Evolutionary conservation across 2,329 filamentous ascomycete species (phyloP).

Genomic region (Colletotrichum sp.): DNA sequence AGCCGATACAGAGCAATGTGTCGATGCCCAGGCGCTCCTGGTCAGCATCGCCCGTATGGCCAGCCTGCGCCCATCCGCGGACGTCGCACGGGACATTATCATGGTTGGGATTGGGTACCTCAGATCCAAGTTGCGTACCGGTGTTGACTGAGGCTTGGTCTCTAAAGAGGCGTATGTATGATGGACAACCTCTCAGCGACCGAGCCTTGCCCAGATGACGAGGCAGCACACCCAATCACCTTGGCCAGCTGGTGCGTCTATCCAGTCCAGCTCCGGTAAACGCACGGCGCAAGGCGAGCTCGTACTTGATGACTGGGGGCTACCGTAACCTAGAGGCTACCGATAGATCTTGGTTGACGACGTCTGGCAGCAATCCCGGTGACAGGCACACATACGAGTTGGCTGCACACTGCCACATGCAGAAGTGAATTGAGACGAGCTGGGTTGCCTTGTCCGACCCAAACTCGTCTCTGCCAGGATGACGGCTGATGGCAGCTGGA

Average conservation of each 20-base stretch:
- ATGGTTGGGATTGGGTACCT: background rate
- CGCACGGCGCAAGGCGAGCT: background rate
- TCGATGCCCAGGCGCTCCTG: background rate
- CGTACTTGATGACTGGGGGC: background rate
- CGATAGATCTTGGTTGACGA: background rate
- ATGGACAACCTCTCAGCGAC: background rate
- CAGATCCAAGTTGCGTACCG: background rate
- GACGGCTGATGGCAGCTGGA: slow-evolving; percentile 5
- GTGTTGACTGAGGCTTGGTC: background rate
- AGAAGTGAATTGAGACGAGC: background rate
- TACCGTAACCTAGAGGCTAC: background rate
- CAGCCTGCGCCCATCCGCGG: background rate
- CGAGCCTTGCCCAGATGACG: background rate
- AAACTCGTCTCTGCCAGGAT: background rate
- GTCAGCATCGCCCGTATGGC: background rate
- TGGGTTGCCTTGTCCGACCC: background rate
- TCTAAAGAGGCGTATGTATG: background rate
- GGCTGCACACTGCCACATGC: background rate
- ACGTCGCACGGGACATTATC: background rate
- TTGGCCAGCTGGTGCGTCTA: background rate
- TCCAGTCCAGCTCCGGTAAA: background rate
- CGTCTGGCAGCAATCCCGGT: background rate
- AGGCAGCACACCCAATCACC: background rate
- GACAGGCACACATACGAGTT: background rate
- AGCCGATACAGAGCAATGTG: background rate